Conservation (phyloP, 73 alveolate species). For the Halteria grandinella region DNA sequence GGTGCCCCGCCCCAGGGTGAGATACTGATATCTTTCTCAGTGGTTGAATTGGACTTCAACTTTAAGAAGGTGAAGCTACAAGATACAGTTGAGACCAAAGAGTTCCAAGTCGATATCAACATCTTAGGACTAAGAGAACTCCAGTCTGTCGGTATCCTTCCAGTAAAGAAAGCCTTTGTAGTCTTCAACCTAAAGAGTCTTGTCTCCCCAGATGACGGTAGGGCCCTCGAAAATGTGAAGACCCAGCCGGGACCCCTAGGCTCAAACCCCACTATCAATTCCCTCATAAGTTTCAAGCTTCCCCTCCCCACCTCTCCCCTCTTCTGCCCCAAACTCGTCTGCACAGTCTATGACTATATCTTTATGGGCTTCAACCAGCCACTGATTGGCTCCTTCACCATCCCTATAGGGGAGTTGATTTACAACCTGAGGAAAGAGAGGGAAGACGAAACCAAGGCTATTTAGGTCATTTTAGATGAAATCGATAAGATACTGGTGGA, state of each 20-base stretch:
- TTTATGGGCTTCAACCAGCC: slow-evolving; percentile 91
- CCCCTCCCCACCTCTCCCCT: slow-evolving; percentile 84
- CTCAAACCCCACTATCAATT: slow-evolving; percentile 91
- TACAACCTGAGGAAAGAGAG: slow-evolving; percentile 67
- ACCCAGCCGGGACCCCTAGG: slow-evolving; percentile 97
- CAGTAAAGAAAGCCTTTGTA: slow-evolving; percentile 95
- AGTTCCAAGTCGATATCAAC: slow-evolving; percentile 78
- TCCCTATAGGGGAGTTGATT: slow-evolving; percentile 79
- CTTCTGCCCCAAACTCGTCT: slow-evolving; percentile 77
- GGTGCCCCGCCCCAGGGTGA: slow-evolving; percentile 84
- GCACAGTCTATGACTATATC: slow-evolving; percentile 91
- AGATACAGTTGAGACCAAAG: slow-evolving; percentile 78
- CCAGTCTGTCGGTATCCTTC: slow-evolving; percentile 86
- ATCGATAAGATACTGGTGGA: slow-evolving; percentile 55
- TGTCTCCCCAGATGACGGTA: slow-evolving; percentile 72
- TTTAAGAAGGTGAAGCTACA: slow-evolving; percentile 30
- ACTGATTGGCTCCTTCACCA: slow-evolving; percentile 88
- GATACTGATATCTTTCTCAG: slow-evolving; percentile 80
- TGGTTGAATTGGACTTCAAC: slow-evolving; percentile 72
- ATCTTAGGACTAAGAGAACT: slow-evolving; percentile 90
- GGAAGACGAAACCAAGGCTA: slow-evolving; percentile 67
- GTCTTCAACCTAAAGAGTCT: slow-evolving; percentile 73
- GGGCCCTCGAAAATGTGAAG: slow-evolving; percentile 74
- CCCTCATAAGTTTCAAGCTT: slow-evolving; percentile 86
- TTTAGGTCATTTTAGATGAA: slow-evolving; percentile 60